phyloP scores from a whole-genome alignment of 2,329 filamentous ascomycete genomes.

The Cladophialophora carrionii region DNA sequence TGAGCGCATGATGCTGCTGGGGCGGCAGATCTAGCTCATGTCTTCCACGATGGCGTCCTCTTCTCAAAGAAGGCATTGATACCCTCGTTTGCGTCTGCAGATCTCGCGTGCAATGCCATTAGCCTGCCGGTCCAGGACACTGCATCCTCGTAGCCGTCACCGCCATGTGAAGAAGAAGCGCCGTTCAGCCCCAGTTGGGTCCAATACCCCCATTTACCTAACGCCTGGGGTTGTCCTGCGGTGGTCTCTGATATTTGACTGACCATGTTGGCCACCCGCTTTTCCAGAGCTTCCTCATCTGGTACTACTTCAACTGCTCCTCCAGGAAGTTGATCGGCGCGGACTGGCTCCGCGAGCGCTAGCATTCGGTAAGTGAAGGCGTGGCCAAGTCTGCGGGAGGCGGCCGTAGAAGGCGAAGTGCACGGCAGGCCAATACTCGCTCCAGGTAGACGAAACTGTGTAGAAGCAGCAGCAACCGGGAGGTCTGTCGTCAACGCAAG shows the following conservation, averaged over 20 bases:
- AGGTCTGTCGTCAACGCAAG: slow-evolving; percentile 37
- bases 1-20: not conserved
- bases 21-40: slow-evolving; percentile 13
- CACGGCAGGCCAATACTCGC: slow-evolving; percentile 37
- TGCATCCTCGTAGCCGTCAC: slow-evolving; percentile 38
- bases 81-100: slow-evolving; percentile 36
- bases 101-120: slow-evolving; percentile 36
- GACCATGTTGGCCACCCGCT: slow-evolving; percentile 31
- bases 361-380: slow-evolving; percentile 38
- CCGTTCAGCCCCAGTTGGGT: slow-evolving; percentile 34
- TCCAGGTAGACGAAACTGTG: slow-evolving; percentile 36
- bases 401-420: slow-evolving; percentile 36
- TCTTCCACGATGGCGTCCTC: slow-evolving; percentile 33
- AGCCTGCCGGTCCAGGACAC: slow-evolving; percentile 36
- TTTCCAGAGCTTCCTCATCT: slow-evolving; percentile 33
- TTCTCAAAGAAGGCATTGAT: slow-evolving; percentile 37
- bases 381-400: slow-evolving; percentile 32
- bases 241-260: slow-evolving; percentile 31
- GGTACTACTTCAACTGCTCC: slow-evolving; percentile 34
- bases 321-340: slow-evolving; percentile 34
- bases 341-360: slow-evolving; percentile 34
- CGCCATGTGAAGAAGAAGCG: slow-evolving; percentile 18
- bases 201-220: slow-evolving; percentile 39
- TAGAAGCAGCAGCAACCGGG: slow-evolving; percentile 32
- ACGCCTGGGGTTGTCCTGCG: slow-evolving; percentile 34